Evolutionary conservation across 441 rosid genomes (phyloP).

Genomic region (Populus trichocarpa): DNA sequence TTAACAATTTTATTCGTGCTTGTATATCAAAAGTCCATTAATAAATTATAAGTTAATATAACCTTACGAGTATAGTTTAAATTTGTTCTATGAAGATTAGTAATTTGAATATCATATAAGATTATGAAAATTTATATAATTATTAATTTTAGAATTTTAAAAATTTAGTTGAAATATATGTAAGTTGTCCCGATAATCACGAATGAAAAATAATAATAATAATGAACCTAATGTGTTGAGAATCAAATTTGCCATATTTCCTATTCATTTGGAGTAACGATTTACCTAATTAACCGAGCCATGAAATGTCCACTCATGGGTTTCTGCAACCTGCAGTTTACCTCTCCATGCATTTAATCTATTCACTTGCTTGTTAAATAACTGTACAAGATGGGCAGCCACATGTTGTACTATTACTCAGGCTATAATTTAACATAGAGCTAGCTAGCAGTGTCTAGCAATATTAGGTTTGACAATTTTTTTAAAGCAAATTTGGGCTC

Average conservation of each 20-base stretch:
- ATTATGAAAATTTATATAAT: fast-evolving
- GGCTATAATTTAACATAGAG: neutral
- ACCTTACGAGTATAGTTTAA: no score
- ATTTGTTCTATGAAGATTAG: no score
- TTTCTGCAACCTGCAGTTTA: neutral
- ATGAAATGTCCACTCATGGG: neutral
- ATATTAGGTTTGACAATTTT: neutral
- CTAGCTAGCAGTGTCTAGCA: neutral
- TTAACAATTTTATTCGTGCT: no score
- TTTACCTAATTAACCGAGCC: neutral
- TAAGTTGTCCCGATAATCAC: no score
- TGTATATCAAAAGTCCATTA: no score
- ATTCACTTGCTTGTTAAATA: neutral
- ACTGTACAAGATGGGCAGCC: neutral
- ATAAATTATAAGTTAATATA: no score
- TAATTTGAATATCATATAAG: fast-evolving
- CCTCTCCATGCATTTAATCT: neutral
- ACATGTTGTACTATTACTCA: neutral
- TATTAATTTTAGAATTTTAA: no score
- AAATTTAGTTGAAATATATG: no score
- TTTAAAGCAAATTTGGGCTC: neutral
- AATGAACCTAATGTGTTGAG: neutral
- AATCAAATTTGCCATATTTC: neutral
- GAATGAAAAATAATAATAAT: no score
- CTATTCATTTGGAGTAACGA: neutral